Conservation (phyloP, 106 monocot genomes). For the Dioscorea dumetorum region DNA sequence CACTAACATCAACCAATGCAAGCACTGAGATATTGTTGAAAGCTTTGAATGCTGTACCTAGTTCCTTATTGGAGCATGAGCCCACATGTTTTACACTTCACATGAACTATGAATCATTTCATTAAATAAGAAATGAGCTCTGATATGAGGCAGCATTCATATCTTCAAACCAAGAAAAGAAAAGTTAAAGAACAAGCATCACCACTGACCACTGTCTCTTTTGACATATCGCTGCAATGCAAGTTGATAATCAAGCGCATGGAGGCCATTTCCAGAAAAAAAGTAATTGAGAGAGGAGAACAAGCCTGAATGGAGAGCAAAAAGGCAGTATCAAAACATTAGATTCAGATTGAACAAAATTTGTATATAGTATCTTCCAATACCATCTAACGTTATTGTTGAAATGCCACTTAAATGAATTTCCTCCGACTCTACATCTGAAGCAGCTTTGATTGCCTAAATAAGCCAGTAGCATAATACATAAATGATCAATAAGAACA, state of each 20-base stretch:
- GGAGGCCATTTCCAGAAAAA: constrained; percentile 52
- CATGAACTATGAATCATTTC: background rate
- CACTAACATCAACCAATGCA: no score
- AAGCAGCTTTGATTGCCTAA: constrained; percentile 86
- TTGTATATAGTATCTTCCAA: background rate
- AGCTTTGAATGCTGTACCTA: no score
- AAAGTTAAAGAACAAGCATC: background rate
- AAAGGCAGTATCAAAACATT: constrained; percentile 1
- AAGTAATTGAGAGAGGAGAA: constrained; percentile 77
- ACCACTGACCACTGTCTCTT: constrained; percentile 51
- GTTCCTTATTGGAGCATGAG: no score
- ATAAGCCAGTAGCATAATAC: constrained; percentile 13
- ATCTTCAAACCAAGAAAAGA: background rate
- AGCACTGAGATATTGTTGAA: no score
- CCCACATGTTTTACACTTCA: no score
- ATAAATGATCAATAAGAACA: constrained; percentile 3
- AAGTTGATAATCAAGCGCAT: constrained; percentile 91
- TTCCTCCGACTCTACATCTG: constrained; percentile 54
- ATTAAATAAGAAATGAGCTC: background rate
- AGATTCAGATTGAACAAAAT: background rate
- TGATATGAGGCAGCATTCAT: background rate
- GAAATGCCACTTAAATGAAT: constrained; percentile 67
- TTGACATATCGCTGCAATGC: constrained; percentile 77
- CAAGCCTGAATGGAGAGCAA: constrained; percentile 40
- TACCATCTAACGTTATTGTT: constrained; percentile 67